A percentile compares a stretch with the other conserved stretches of the same genome.
Evolutionary conservation across 805 yeast species (phyloP).

Genomic region (Ogataea pilisensis): DNA sequence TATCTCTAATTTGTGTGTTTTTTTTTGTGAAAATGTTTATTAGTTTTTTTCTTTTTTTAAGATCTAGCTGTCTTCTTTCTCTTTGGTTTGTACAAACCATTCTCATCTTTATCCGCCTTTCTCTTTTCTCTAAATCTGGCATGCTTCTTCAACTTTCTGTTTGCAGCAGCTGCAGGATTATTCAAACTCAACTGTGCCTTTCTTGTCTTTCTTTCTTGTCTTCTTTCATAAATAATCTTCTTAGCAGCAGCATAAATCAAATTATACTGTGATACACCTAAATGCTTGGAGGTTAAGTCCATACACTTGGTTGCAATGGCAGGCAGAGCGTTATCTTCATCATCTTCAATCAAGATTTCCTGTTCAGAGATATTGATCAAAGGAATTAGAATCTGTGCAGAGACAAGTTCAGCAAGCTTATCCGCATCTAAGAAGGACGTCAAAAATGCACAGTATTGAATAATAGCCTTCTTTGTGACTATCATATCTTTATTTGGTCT

Average conservation of each 20-base stretch:
- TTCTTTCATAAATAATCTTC: conserved; percentile 51
- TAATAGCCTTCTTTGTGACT: conserved; percentile 60
- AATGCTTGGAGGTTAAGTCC: conserved; percentile 57
- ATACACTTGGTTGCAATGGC: conserved; percentile 58
- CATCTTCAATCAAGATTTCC: conserved; percentile 30
- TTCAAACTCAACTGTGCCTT: conserved; percentile 70
- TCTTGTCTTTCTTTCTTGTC: conserved; percentile 73
- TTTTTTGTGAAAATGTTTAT: neutral
- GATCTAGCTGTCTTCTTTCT: conserved; percentile 36
- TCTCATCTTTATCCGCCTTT: conserved; percentile 67
- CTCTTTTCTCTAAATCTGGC: conserved; percentile 72
- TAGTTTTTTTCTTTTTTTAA: neutral
- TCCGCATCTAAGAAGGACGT: conserved; percentile 44
- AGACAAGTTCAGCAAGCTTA: conserved; percentile 39
- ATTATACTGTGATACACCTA: conserved; percentile 71
- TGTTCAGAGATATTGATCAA: conserved; percentile 32
- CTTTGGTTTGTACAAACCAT: conserved; percentile 68
- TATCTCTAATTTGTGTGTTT: neutral
- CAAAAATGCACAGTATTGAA: conserved; percentile 65
- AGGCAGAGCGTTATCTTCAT: conserved; percentile 22
- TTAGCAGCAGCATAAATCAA: conserved; percentile 59
- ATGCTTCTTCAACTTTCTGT: conserved; percentile 73
- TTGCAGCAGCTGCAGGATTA: conserved; percentile 81
- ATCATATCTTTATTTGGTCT: conserved; percentile 48
- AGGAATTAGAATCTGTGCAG: conserved; percentile 25